Evolutionary conservation across 352 stramenopile genomes (phyloP).

Genomic region (Aphanomyces astaci): DNA sequence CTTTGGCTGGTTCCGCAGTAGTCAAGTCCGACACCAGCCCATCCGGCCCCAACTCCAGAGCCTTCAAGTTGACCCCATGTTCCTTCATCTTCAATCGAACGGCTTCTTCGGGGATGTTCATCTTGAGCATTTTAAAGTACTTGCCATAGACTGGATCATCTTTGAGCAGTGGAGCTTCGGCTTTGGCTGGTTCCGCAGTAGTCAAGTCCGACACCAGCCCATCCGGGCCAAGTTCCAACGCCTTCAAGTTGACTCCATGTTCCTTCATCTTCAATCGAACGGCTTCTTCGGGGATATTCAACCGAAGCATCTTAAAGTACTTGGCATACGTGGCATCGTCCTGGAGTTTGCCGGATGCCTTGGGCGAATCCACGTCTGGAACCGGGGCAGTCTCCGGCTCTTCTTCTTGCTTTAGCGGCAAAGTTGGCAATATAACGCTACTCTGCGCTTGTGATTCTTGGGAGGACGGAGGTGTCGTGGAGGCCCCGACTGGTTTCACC

Average conservation of each 20-base stretch:
- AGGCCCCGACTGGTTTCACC: no score
- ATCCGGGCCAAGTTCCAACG: conserved; percentile 17
- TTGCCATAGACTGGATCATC: conserved; percentile 50
- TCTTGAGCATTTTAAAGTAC: conserved; percentile 79
- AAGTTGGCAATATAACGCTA: no score
- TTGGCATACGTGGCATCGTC: conserved; percentile 40
- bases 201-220: conserved; percentile 1
- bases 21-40: conserved; percentile 35
- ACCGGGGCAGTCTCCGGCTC: background rate
- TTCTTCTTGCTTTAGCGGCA: background rate
- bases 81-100: conserved; percentile 51
- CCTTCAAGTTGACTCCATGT: conserved; percentile 27
- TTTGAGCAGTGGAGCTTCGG: conserved; percentile 24
- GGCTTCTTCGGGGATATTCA: conserved; percentile 75
- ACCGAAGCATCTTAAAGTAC: conserved; percentile 92
- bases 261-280: conserved; percentile 77
- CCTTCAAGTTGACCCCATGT: conserved; percentile 47
- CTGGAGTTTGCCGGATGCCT: conserved; percentile 28
- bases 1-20: conserved; percentile 22
- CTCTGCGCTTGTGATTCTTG: no score
- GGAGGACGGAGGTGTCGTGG: no score
- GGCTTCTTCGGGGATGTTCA: conserved; percentile 44
- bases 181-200: background rate
- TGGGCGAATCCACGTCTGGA: conserved; percentile 28
- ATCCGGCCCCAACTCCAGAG: conserved; percentile 60